These are phyloP conservation scores for Penicillium macrosclerotiorum DNA, from an alignment of 495 filamentous ascomycete genomes.

Conservation along the genomic window DNA sequence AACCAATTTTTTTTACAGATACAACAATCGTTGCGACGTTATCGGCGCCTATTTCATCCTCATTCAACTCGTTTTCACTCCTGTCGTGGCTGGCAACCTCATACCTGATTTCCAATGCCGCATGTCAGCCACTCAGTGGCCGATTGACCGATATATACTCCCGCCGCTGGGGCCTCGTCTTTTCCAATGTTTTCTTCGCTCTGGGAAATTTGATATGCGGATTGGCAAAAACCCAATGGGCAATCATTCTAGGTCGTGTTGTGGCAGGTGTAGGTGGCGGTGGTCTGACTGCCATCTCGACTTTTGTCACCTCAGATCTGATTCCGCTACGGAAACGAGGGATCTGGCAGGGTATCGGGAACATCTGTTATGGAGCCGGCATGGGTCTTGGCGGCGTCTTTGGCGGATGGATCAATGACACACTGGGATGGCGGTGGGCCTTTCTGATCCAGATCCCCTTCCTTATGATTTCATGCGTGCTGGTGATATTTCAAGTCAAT, in stretches of 20 bases:
- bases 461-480: constrained; percentile 57
- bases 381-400: constrained; percentile 59
- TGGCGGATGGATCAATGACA: constrained; percentile 80
- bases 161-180: constrained; percentile 70
- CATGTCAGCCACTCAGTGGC: constrained; percentile 81
- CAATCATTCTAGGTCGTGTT: constrained; percentile 77
- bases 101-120: constrained; percentile 89
- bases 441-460: constrained; percentile 80
- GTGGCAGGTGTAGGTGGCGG: constrained; percentile 85
- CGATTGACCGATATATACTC: constrained; percentile 87
- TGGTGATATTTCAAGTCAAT: constrained; percentile 67
- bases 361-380: constrained; percentile 74
- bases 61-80: constrained; percentile 78
- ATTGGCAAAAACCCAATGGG: constrained; percentile 62
- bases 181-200: constrained; percentile 79
- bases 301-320: constrained; percentile 78
- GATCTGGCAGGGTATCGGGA: constrained; percentile 81
- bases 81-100: constrained; percentile 89
- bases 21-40: constrained; percentile 83
- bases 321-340: constrained; percentile 80
- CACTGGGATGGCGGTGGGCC: constrained; percentile 70
- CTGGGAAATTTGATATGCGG: constrained; percentile 84
- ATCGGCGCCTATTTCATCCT: constrained; percentile 78
- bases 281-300: constrained; percentile 76
- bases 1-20: constrained; percentile 42